Percentiles rank a stretch among this genome's conserved stretches.
Evolutionary conservation across 139 green algal species (phyloP).

Genomic region (Coccomyxa sp.): DNA sequence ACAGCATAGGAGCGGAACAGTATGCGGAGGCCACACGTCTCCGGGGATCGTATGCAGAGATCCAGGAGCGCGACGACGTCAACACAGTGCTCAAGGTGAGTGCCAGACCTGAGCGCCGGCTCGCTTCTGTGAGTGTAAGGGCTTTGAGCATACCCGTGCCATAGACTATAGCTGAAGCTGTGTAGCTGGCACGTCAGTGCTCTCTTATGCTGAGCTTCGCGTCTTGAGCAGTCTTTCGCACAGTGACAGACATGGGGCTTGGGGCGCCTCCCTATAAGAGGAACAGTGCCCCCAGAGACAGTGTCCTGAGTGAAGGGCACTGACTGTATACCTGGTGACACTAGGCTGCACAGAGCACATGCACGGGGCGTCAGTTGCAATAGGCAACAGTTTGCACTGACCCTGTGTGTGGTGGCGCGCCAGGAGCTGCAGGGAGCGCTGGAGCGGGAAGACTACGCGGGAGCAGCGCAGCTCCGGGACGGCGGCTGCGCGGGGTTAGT

Average conservation of each 20-base stretch:
- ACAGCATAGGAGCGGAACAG: neutral
- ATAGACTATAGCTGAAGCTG: neutral
- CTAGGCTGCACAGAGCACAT: neutral
- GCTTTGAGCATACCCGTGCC: neutral
- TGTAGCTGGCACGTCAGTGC: neutral
- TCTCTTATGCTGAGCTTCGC: neutral
- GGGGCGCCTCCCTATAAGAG: neutral
- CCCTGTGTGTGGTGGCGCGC: constrained; percentile 17
- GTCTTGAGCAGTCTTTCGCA: neutral
- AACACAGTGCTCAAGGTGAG: constrained; percentile 2
- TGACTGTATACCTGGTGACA: too few relatives aligned
- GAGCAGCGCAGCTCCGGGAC: constrained; percentile 65
- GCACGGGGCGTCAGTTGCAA: neutral
- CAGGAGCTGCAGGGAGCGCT: constrained; percentile 47
- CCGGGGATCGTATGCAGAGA: constrained; percentile 4
- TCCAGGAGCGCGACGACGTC: constrained; percentile 5
- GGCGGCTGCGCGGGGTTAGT: constrained; percentile 38
- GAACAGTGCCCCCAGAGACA: too few relatives aligned
- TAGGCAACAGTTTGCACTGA: neutral
- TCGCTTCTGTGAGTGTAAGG: too few relatives aligned
- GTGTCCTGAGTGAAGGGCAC: too few relatives aligned
- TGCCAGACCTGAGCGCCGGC: neutral
- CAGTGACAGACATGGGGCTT: neutral
- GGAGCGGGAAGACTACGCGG: constrained; percentile 55
- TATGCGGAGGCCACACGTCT: constrained; percentile 10